Evolutionary conservation across 2,329 filamentous ascomycete genomes (phyloP).

Genomic region (Penicillium hordei): DNA sequence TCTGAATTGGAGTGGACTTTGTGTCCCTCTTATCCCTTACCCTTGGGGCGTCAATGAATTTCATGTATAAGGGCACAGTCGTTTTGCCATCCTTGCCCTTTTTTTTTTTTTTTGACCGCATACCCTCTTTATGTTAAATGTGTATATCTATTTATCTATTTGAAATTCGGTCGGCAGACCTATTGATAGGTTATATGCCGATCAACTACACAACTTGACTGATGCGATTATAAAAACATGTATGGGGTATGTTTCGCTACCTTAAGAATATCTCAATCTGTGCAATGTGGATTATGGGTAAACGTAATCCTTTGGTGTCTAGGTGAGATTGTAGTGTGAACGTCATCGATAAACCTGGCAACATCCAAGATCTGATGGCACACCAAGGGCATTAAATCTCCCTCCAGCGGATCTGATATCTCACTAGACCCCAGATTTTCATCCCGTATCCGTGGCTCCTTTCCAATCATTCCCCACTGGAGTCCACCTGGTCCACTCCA

Average conservation of each 20-base stretch:
- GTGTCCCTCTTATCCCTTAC: slow-evolving; percentile 3
- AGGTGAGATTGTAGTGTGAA: neutral
- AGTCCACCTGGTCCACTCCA: neutral
- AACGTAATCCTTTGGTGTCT: neutral
- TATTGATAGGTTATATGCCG: neutral
- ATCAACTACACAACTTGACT: neutral
- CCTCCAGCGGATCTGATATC: neutral
- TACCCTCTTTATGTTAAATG: slow-evolving; percentile 1
- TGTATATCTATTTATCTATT: slow-evolving; percentile 1
- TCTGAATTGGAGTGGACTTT: neutral
- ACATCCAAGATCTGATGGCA: neutral
- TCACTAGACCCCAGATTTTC: slow-evolving; percentile 4
- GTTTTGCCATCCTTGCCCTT: slow-evolving; percentile 4
- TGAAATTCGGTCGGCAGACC: neutral
- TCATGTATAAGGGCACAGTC: slow-evolving; percentile 16
- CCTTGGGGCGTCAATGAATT: slow-evolving; percentile 9
- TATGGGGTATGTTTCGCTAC: neutral
- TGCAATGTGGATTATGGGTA: neutral
- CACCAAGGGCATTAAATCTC: neutral
- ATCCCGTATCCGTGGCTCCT: neutral
- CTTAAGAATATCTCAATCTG: neutral
- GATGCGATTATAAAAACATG: neutral
- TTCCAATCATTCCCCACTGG: neutral
- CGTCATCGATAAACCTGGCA: neutral
- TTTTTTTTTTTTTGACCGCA: neutral